Evolutionary conservation across 129 eudicot species (phyloP), one percentile per base, ranked within the genome.

Genomic region (Flaveria linearis): DNA sequence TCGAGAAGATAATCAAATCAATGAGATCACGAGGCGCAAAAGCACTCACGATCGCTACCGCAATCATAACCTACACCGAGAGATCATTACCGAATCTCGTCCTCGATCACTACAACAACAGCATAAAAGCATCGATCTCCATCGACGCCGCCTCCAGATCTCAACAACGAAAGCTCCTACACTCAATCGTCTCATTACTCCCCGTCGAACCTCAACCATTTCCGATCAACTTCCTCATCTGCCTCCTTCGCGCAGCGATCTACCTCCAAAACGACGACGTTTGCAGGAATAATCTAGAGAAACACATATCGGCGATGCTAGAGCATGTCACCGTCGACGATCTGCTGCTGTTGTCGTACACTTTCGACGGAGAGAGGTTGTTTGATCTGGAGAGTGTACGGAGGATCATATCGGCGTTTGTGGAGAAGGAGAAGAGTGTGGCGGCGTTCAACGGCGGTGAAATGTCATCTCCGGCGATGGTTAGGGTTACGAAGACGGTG

Each of bases 291-390:
- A 93, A 94, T 68, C 81, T 94, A 1, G 98, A 94, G 76, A 91
- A 86, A 55, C 82, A 96, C 63, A 79, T 94, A 33, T 84, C 93
- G 10, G 83, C 67, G 30, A 86, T 88, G 28, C 73, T 94, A 14
- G 98, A 94, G 69, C 97, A 94, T 23, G 96, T 87, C 22, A 87
- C 96, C 2, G 88, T 94, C 23, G 98, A 94, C 70, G 93, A 94
- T 78, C 86, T 94, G 30, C 77, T 91, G 47, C 91, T 91, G 28
- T 30, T 83, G 33, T 91, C 98, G 11, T 88, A 84, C 71, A 85
- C 98, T 22, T 87, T 85, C 15, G 98, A 91, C 46, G 96, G 98
- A 12, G 91, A 91, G 74, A 69, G 87, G 14, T 62, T 94, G 79
- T 94, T 91, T 64, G 98, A 94, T 73, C 84, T 94, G 39, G 98